These are phyloP conservation scores for Sporobolomyces pararoseus DNA, from an alignment of 768 basidiomycete genomes.

Conservation along the genomic window DNA sequence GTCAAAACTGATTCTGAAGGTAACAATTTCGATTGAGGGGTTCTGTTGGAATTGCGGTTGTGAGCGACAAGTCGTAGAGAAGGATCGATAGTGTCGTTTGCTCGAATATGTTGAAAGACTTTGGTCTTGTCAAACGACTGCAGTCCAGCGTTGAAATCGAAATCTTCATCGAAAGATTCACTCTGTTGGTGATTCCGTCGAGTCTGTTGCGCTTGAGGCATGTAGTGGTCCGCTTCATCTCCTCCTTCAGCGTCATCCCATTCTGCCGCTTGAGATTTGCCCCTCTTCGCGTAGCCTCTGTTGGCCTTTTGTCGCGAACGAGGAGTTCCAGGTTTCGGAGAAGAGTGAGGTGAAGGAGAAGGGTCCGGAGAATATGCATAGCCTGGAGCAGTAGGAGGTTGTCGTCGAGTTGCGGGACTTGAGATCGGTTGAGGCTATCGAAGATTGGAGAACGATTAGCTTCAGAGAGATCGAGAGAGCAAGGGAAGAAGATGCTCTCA, in stretches of 20 bases:
- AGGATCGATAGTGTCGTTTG: slow-evolving; percentile 40
- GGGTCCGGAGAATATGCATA: slow-evolving; percentile 2
- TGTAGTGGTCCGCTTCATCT: slow-evolving; percentile 10
- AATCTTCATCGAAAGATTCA: slow-evolving; percentile 36
- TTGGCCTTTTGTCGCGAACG: neutral
- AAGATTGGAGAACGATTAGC: neutral
- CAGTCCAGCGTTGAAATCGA: slow-evolving; percentile 38
- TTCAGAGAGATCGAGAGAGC: neutral
- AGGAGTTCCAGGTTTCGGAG: slow-evolving; percentile 2
- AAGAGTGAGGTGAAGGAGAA: slow-evolving; percentile 18
- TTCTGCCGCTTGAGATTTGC: neutral
- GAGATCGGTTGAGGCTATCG: neutral
- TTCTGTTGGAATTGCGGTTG: slow-evolving; percentile 31
- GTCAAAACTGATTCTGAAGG: slow-evolving; percentile 38
- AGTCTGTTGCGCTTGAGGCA: neutral
- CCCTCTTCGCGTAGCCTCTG: neutral
- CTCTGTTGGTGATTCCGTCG: neutral
- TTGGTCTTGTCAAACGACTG: slow-evolving; percentile 40
- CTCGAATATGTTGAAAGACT: slow-evolving; percentile 39
- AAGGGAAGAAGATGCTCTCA: neutral
- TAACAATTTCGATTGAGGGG: slow-evolving; percentile 43
- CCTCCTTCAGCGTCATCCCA: slow-evolving; percentile 7
- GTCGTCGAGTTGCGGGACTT: neutral
- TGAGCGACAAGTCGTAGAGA: slow-evolving; percentile 43
- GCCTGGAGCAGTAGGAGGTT: neutral